A percentile compares a stretch with the other conserved stretches of the same genome.
Conservation (phyloP, 805 yeast genomes). For the Cyberlindnera japonica region DNA sequence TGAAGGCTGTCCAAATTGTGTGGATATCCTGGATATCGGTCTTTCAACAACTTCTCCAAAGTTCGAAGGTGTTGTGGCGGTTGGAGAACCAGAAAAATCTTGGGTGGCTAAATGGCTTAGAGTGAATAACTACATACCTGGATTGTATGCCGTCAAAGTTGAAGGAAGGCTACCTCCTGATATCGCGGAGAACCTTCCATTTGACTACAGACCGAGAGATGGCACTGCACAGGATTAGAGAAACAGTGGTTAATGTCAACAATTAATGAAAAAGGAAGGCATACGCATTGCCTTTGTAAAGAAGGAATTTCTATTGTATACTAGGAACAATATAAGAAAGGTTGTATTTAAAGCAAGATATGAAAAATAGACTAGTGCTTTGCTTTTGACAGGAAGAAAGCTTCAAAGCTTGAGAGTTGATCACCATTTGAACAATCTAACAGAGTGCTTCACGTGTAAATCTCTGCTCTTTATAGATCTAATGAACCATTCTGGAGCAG, state of each 20-base stretch:
- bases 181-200: conserved; percentile 63
- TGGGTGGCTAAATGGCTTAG: conserved; percentile 98
- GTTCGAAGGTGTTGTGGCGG: conserved; percentile 91
- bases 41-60: conserved; percentile 91
- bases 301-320: too few relatives aligned
- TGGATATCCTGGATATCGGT: conserved; percentile 79
- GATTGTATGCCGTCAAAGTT: conserved; percentile 90
- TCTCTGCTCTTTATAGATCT: conserved; percentile 10
- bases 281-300: too few relatives aligned
- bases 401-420: too few relatives aligned
- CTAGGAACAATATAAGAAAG: background rate
- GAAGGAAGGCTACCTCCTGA: conserved; percentile 90
- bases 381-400: too few relatives aligned
- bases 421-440: conserved; percentile 2
- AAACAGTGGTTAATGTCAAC: too few relatives aligned
- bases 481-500: conserved; percentile 22
- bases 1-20: conserved; percentile 96
- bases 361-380: background rate
- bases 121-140: conserved; percentile 83
- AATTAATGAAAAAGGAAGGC: background rate
- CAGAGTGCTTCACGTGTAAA: background rate
- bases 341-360: background rate
- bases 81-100: conserved; percentile 77
- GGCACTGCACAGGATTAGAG: conserved; percentile 69
- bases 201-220: conserved; percentile 87